Evolutionary conservation across 768 basidiomycete species (phyloP).

Genomic region (Mycena rebaudengoi): DNA sequence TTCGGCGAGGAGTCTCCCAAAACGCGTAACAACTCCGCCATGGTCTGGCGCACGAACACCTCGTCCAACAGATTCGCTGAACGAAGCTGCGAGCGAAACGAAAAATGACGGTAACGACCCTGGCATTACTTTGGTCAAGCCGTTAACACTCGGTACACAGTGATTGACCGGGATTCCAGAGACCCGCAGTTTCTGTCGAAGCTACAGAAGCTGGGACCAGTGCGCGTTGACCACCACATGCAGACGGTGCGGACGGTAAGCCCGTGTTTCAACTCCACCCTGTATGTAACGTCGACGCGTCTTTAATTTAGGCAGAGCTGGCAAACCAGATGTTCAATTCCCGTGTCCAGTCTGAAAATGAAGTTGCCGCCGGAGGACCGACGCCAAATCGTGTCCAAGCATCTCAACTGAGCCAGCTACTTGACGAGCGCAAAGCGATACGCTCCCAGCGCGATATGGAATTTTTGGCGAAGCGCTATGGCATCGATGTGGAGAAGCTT

Average conservation of each 20-base stretch:
- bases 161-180: conserved; percentile 67
- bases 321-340: conserved; percentile 60
- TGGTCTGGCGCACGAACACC: conserved; percentile 58
- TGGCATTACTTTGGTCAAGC: not conserved
- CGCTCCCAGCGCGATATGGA: conserved; percentile 52
- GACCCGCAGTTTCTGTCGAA: conserved; percentile 80
- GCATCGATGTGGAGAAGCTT: conserved; percentile 61
- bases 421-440: conserved; percentile 68
- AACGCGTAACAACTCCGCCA: conserved; percentile 48
- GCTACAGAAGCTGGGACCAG: conserved; percentile 69
- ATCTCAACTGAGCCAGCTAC: conserved; percentile 58
- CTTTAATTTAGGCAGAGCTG: conserved; percentile 33
- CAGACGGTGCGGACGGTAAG: conserved; percentile 58
- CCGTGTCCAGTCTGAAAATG: conserved; percentile 61
- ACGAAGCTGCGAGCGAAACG: conserved; percentile 55
- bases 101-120: conserved; percentile 54
- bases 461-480: conserved; percentile 61
- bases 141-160: conserved; percentile 41
- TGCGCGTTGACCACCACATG: conserved; percentile 74
- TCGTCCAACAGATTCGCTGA: conserved; percentile 30
- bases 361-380: conserved; percentile 52
- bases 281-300: not conserved
- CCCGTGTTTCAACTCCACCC: not conserved
- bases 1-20: conserved; percentile 64
- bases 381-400: conserved; percentile 66